Conservation (phyloP, 179 eudicot genomes). For the Heliamphora ciliata region DNA sequence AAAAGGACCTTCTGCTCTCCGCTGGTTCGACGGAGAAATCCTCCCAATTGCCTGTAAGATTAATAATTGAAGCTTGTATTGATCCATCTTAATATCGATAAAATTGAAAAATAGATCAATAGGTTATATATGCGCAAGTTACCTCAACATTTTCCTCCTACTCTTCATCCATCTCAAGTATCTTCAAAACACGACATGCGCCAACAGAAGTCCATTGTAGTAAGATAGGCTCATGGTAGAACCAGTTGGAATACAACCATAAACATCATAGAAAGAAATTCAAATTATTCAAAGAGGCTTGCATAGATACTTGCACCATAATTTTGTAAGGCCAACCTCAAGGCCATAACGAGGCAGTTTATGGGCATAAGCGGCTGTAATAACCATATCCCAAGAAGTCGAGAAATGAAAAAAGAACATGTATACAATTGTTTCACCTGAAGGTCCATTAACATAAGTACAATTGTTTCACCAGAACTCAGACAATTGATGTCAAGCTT, state of each 20-base stretch:
- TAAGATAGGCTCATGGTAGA: conserved; percentile 33
- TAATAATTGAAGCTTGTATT: neutral
- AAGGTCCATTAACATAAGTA: too few species aligned
- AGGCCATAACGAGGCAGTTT: conserved; percentile 72
- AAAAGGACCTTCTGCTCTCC: conserved; percentile 71
- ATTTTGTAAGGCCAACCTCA: conserved; percentile 71
- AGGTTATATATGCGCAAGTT: neutral
- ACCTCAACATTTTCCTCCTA: conserved; percentile 40
- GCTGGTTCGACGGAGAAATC: conserved; percentile 73
- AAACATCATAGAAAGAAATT: neutral
- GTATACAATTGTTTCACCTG: too few species aligned
- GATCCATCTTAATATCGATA: neutral
- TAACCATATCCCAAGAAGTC: conserved; percentile 47
- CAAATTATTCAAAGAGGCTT: neutral
- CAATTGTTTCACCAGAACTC: too few species aligned
- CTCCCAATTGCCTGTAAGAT: conserved; percentile 49
- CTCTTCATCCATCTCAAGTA: conserved; percentile 55
- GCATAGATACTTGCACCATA: conserved; percentile 51
- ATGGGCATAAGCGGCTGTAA: conserved; percentile 70
- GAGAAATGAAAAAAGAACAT: too few species aligned
- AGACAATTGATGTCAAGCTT: too few species aligned
- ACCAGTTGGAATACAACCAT: neutral
- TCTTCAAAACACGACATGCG: conserved; percentile 50
- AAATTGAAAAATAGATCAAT: neutral
- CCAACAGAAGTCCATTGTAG: conserved; percentile 66